Percentiles rank a stretch among this genome's conserved stretches.
These are phyloP conservation scores for Aspergillus intermedius DNA, from an alignment of 2,329 filamentous ascomycete genomes.

Conservation along the genomic window DNA sequence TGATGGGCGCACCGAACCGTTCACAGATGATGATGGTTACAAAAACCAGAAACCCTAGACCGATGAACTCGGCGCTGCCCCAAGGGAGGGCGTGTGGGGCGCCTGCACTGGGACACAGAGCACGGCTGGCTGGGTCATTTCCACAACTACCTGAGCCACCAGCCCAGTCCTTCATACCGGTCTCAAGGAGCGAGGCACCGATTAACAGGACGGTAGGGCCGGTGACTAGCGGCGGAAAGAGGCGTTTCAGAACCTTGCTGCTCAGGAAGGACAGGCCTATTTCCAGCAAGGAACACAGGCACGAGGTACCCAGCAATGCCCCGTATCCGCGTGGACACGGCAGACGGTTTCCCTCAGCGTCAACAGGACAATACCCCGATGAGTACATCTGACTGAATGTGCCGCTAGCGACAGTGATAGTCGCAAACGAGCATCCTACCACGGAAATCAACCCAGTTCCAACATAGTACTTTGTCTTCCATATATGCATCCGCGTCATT, in stretches of 20 bases:
- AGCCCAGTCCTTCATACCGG: conserved; percentile 63
- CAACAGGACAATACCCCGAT: conserved; percentile 56
- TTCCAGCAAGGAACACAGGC: conserved; percentile 49
- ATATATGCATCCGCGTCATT: conserved; percentile 60
- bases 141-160: conserved; percentile 52
- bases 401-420: conserved; percentile 58
- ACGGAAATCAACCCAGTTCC: conserved; percentile 63
- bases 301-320: conserved; percentile 54
- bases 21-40: conserved; percentile 62
- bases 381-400: conserved; percentile 59
- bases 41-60: conserved; percentile 62
- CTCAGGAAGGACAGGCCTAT: conserved; percentile 60
- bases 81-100: conserved; percentile 57
- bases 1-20: conserved; percentile 62
- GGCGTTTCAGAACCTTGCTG: conserved; percentile 51
- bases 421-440: conserved; percentile 62
- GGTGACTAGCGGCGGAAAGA: conserved; percentile 64
- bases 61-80: conserved; percentile 60
- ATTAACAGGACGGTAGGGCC: conserved; percentile 63
- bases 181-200: conserved; percentile 56
- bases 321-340: conserved; percentile 63
- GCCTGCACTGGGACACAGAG: conserved; percentile 52
- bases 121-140: conserved; percentile 41
- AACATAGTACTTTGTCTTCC: conserved; percentile 55
- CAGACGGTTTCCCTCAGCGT: conserved; percentile 50